These are phyloP conservation scores for Sclerotinia sclerotiorum DNA, from an alignment of 2,329 filamentous ascomycete genomes.

Conservation along the genomic window DNA sequence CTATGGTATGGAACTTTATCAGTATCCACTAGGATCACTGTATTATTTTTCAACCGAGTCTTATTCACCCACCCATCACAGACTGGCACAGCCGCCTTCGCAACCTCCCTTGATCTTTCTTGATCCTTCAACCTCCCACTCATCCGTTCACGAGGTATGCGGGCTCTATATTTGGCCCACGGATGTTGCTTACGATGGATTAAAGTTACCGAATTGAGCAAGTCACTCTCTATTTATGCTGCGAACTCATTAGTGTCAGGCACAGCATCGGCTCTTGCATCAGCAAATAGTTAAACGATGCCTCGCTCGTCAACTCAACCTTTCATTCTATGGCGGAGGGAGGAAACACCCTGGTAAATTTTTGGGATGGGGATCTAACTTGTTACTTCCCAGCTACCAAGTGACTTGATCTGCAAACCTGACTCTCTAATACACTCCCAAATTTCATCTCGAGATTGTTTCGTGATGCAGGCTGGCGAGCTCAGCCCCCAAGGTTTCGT, in stretches of 20 bases:
- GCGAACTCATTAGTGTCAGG: slow-evolving; percentile 19
- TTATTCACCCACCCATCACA: slow-evolving; percentile 15
- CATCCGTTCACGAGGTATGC: slow-evolving; percentile 11
- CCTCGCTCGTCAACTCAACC: slow-evolving; percentile 9
- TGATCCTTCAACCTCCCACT: slow-evolving; percentile 19
- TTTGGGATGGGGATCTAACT: slow-evolving; percentile 11
- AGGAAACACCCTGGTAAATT: not conserved
- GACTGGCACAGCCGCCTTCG: slow-evolving; percentile 20
- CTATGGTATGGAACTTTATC: not conserved
- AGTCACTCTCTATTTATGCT: slow-evolving; percentile 23
- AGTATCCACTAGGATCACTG: not conserved
- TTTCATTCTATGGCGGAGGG: not conserved
- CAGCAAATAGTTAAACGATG: slow-evolving; percentile 12
- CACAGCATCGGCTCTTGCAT: slow-evolving; percentile 23
- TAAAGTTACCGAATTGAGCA: slow-evolving; percentile 18
- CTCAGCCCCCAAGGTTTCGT: slow-evolving; percentile 19
- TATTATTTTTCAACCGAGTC: slow-evolving; percentile 7
- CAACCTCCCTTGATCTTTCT: slow-evolving; percentile 13
- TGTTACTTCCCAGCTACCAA: slow-evolving; percentile 8
- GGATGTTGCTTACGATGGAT: slow-evolving; percentile 17
- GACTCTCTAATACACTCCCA: slow-evolving; percentile 5
- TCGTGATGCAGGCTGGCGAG: slow-evolving; percentile 14
- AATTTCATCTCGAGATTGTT: slow-evolving; percentile 18
- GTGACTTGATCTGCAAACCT: slow-evolving; percentile 15
- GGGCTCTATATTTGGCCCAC: slow-evolving; percentile 23